Evolutionary conservation across 1,139 yeast genomes (phyloP).

Genomic region (Pichia terricola): DNA sequence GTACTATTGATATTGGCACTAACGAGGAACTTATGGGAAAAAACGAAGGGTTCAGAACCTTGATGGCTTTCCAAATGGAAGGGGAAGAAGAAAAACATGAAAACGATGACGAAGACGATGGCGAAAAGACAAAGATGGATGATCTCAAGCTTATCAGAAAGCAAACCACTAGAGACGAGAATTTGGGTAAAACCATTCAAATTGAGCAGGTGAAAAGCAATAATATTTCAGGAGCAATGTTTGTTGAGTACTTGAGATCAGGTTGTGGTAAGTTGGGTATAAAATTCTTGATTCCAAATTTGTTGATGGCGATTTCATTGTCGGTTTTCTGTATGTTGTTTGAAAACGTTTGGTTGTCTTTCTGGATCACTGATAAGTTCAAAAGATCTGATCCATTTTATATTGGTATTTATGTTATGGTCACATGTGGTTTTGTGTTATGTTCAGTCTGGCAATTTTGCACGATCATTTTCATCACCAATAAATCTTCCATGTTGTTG

Average conservation of each 20-base stretch:
- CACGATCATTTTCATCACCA: conserved; percentile 45
- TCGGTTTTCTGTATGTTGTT: conserved; percentile 36
- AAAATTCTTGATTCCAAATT: conserved; percentile 32
- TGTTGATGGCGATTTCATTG: conserved; percentile 28
- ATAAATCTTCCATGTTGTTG: conserved; percentile 32
- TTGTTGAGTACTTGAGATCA: conserved; percentile 40
- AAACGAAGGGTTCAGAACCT: conserved; percentile 39
- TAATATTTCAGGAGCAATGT: conserved; percentile 36
- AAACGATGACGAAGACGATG: conserved; percentile 25
- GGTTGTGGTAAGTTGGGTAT: conserved; percentile 47
- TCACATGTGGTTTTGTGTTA: conserved; percentile 38
- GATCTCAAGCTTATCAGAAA: conserved; percentile 32
- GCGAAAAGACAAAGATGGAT: conserved; percentile 33
- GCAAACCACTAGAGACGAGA: conserved; percentile 16
- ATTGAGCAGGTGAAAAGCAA: conserved; percentile 30
- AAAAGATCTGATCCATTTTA: conserved; percentile 28
- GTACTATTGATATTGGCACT: conserved; percentile 54
- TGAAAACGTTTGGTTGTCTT: conserved; percentile 43
- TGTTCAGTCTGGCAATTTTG: conserved; percentile 44
- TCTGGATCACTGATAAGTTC: conserved; percentile 38
- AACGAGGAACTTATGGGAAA: conserved; percentile 37
- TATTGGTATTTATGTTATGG: conserved; percentile 42
- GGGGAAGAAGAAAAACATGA: conserved; percentile 23
- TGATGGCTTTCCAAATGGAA: conserved; percentile 41
- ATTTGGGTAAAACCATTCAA: conserved; percentile 26